Conservation (phyloP, 116 monocot genomes). For the Cymodocea nodosa region DNA sequence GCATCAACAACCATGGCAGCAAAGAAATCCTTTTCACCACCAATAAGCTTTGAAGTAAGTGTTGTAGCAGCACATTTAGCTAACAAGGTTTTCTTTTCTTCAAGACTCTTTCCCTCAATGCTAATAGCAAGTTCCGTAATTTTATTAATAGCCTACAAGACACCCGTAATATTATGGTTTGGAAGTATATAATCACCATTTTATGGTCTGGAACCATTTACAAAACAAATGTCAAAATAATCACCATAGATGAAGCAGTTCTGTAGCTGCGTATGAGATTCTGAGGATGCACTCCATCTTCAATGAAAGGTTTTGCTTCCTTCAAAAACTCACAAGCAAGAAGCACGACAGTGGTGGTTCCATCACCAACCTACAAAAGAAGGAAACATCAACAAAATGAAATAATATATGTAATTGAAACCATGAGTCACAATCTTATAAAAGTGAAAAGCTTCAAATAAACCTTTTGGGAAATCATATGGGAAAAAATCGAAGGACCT, state of each 20-base stretch:
- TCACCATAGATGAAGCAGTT: conserved; percentile 57
- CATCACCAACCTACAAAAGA: conserved; percentile 77
- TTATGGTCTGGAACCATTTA: too few relatives aligned
- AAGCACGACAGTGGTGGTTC: conserved; percentile 94
- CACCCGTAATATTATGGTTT: not conserved
- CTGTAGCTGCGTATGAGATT: conserved; percentile 85
- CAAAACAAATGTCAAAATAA: conserved; percentile 4
- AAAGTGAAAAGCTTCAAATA: too few relatives aligned
- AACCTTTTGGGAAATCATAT: too few relatives aligned
- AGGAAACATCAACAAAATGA: too few relatives aligned
- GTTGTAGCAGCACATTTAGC: conserved; percentile 93
- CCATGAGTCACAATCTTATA: too few relatives aligned
- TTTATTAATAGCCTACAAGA: conserved; percentile 67
- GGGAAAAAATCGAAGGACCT: too few relatives aligned
- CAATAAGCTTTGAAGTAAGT: conserved; percentile 90
- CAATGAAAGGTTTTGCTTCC: conserved; percentile 96
- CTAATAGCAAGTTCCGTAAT: conserved; percentile 82
- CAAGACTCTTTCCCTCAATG: conserved; percentile 89
- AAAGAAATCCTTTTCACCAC: conserved; percentile 98
- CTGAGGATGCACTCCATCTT: conserved; percentile 93
- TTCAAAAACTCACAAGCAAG: conserved; percentile 93
- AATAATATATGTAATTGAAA: too few relatives aligned
- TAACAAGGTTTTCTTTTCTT: conserved; percentile 80
- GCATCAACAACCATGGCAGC: conserved; percentile 94
- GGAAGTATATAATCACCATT: not conserved